These are phyloP conservation scores for Chaetomium tenue DNA, from an alignment of 495 filamentous ascomycete species.

Conservation along the genomic window DNA sequence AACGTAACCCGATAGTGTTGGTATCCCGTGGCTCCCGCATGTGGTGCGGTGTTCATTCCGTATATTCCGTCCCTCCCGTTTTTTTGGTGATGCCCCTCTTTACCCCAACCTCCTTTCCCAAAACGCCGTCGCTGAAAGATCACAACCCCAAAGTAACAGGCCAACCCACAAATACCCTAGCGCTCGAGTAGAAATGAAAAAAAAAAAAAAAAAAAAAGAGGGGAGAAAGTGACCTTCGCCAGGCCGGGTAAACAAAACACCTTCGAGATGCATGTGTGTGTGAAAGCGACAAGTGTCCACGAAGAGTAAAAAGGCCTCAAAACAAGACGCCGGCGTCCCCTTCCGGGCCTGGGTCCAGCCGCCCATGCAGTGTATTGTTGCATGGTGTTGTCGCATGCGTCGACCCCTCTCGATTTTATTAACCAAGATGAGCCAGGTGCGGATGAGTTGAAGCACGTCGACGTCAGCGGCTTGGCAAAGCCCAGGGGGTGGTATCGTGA, in stretches of 20 bases:
- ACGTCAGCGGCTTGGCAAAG: slow-evolving; percentile 28
- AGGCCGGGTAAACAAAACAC: not conserved
- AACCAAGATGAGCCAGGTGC: slow-evolving; percentile 9
- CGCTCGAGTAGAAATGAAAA: not conserved
- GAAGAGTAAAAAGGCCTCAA: slow-evolving; percentile 4
- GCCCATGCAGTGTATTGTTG: slow-evolving; percentile 6
- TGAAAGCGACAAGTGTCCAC: not conserved
- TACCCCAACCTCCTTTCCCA: not conserved
- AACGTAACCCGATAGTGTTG: not conserved
- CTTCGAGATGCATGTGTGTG: not conserved
- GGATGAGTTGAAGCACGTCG: slow-evolving; percentile 19
- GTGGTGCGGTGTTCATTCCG: too few relatives aligned
- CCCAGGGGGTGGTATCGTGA: slow-evolving; percentile 2
- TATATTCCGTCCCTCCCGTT: not conserved
- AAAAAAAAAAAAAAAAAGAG: not conserved
- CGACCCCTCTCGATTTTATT: not conserved
- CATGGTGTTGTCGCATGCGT: not conserved
- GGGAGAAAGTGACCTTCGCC: not conserved
- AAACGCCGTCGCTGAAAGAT: slow-evolving; percentile 17
- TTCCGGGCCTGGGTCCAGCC: not conserved
- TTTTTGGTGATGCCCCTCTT: not conserved
- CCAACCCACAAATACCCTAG: not conserved
- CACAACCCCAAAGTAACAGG: not conserved
- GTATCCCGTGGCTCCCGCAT: not conserved
- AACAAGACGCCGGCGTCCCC: not conserved